Evolutionary conservation across 306 rosid species (phyloP).

Genomic region (Glycine soja): DNA sequence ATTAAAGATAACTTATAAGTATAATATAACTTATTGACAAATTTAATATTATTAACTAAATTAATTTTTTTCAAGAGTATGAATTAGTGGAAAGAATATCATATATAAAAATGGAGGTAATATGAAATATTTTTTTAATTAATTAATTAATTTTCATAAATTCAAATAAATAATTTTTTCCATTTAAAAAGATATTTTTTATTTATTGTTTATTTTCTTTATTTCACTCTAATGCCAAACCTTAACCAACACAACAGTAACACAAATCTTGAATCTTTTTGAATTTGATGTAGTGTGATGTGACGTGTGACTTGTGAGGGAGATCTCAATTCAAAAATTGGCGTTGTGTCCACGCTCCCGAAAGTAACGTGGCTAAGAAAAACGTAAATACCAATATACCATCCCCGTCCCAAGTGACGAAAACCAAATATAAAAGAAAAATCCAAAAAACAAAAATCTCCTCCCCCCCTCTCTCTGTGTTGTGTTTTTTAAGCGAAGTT

Average conservation of each 20-base stretch:
- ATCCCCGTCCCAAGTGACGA: conserved; percentile 19
- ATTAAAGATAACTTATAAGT: too few species aligned
- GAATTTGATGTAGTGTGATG: not conserved
- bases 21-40: too few species aligned
- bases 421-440: not conserved
- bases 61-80: too few species aligned
- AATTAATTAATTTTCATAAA: not conserved
- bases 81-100: too few species aligned
- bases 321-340: conserved; percentile 29
- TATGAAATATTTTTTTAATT: too few species aligned
- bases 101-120: too few species aligned
- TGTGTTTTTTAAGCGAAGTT: conserved; percentile 63
- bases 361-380: conserved; percentile 29
- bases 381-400: conserved; percentile 50
- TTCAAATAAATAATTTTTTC: too few species aligned
- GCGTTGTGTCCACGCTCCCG: conserved; percentile 29
- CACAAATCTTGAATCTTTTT: not conserved
- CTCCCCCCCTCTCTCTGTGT: not conserved
- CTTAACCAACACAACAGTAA: not conserved
- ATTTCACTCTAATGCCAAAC: not conserved
- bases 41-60: too few species aligned
- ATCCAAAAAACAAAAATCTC: not conserved
- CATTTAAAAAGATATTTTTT: too few species aligned
- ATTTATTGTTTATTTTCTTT: not conserved
- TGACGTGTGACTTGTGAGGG: not conserved